Evolutionary conservation across 805 yeast genomes (phyloP).

Genomic region (Candida coquimbonensis): DNA sequence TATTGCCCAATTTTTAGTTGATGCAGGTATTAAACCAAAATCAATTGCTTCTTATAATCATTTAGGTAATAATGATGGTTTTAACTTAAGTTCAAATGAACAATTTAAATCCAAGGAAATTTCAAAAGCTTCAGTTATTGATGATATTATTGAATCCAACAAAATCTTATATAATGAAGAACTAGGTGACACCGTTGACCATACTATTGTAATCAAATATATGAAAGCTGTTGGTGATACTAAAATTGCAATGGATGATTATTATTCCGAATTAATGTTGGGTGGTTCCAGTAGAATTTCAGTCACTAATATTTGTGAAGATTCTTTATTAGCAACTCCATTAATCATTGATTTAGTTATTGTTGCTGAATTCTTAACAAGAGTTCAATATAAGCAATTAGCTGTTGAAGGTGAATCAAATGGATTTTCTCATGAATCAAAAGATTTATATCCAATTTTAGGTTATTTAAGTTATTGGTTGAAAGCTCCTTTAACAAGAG

Average conservation of each 20-base stretch:
- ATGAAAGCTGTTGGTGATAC: conserved; percentile 93
- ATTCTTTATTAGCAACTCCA: conserved; percentile 90
- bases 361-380: conserved; percentile 82
- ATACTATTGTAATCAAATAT: conserved; percentile 92
- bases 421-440: conserved; percentile 21
- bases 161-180: conserved; percentile 76
- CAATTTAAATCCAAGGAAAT: conserved; percentile 96
- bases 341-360: conserved; percentile 86
- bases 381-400: conserved; percentile 70
- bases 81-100: conserved; percentile 80
- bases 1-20: conserved; percentile 90
- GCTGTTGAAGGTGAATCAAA: conserved; percentile 3
- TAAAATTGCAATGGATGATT: conserved; percentile 98
- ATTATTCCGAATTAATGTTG: conserved; percentile 92
- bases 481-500: conserved; percentile 91
- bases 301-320: conserved; percentile 94
- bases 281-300: conserved; percentile 96
- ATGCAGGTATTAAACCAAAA: conserved; percentile 93
- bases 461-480: conserved; percentile 91
- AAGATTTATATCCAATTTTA: conserved; percentile 72
- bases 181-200: conserved; percentile 75
- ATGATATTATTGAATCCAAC: conserved; percentile 88
- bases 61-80: conserved; percentile 94
- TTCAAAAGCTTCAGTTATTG: conserved; percentile 87
- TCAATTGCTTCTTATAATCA: conserved; percentile 96